These are phyloP conservation scores for Inga laurina DNA, from an alignment of 306 rosid species.

Conservation along the genomic window DNA sequence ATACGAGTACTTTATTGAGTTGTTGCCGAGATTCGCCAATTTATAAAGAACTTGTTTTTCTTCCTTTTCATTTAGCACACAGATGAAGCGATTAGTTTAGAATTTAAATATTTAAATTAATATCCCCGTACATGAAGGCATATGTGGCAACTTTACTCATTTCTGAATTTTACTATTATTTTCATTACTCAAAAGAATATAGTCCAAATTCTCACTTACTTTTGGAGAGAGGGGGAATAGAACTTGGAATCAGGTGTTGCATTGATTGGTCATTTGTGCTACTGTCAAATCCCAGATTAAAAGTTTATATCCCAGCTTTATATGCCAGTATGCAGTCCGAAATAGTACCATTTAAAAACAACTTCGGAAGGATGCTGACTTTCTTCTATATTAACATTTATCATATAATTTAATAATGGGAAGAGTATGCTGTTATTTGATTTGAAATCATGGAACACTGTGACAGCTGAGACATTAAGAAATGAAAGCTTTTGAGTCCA, in stretches of 20 bases:
- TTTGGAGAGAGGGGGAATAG: slow-evolving; percentile 11
- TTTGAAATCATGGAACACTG: slow-evolving; percentile 29
- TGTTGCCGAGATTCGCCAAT: slow-evolving; percentile 39
- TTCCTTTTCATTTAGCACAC: slow-evolving; percentile 23
- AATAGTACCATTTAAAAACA: slow-evolving; percentile 8
- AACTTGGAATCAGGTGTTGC: slow-evolving; percentile 10
- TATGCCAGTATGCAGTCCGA: not conserved
- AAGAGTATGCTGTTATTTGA: slow-evolving; percentile 25
- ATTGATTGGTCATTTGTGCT: not conserved
- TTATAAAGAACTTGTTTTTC: slow-evolving; percentile 30
- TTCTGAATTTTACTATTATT: not conserved
- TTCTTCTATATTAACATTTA: slow-evolving; percentile 1
- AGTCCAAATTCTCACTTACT: not conserved
- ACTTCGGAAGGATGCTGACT: slow-evolving; percentile 1
- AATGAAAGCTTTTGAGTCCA: not conserved
- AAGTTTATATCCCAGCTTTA: not conserved
- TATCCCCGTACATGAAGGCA: slow-evolving; percentile 19
- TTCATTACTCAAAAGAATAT: not conserved
- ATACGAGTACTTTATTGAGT: slow-evolving; percentile 44
- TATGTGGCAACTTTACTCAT: not conserved
- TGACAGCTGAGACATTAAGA: slow-evolving; percentile 9
- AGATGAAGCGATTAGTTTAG: not conserved
- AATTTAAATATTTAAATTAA: slow-evolving; percentile 9
- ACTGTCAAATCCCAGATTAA: slow-evolving; percentile 3
- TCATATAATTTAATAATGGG: not conserved